Evolutionary conservation across 1,284 basidiomycete genomes (phyloP).

Genomic region (Phylloporus sp.): DNA sequence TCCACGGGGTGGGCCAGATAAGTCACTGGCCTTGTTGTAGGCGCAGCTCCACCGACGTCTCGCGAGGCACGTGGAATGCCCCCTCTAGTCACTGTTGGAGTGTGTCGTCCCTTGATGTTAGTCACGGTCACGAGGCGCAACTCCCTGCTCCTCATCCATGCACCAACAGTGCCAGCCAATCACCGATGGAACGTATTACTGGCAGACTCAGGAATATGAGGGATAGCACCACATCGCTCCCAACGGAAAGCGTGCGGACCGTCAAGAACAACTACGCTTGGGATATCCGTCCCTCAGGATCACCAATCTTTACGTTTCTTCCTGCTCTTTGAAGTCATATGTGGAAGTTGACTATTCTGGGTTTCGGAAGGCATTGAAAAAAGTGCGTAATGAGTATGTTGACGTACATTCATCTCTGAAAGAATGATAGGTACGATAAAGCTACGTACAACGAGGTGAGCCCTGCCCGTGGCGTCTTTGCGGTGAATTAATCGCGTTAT

Average conservation of each 20-base stretch:
- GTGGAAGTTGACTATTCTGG: conserved; percentile 94
- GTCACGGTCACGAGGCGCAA: conserved; percentile 42
- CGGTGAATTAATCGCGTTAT: conserved; percentile 2
- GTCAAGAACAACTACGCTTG: conserved; percentile 84
- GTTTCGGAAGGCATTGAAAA: conserved; percentile 95
- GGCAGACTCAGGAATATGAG: conserved; percentile 52
- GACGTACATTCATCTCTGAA: conserved; percentile 3
- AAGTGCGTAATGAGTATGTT: conserved; percentile 59
- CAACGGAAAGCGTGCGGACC: conserved; percentile 73
- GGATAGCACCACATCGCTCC: conserved; percentile 54
- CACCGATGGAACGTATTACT: conserved; percentile 50
- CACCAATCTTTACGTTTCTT: conserved; percentile 82
- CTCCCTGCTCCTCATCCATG: conserved; percentile 30
- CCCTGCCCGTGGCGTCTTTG: neutral
- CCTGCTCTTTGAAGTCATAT: conserved; percentile 90
- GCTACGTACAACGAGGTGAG: conserved; percentile 79
- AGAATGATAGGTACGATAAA: conserved; percentile 82
- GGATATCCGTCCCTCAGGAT: conserved; percentile 89
- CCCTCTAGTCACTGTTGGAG: conserved; percentile 46
- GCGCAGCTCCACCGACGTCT: conserved; percentile 1
- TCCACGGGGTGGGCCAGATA: conserved; percentile 31
- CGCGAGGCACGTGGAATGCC: conserved; percentile 28
- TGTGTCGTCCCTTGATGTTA: conserved; percentile 51
- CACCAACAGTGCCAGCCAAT: conserved; percentile 35
- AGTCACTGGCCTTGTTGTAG: conserved; percentile 3